Percentiles rank a stretch among this genome's conserved stretches.
Evolutionary conservation across 306 rosid species (phyloP).

Genomic region (Malus sieversii): DNA sequence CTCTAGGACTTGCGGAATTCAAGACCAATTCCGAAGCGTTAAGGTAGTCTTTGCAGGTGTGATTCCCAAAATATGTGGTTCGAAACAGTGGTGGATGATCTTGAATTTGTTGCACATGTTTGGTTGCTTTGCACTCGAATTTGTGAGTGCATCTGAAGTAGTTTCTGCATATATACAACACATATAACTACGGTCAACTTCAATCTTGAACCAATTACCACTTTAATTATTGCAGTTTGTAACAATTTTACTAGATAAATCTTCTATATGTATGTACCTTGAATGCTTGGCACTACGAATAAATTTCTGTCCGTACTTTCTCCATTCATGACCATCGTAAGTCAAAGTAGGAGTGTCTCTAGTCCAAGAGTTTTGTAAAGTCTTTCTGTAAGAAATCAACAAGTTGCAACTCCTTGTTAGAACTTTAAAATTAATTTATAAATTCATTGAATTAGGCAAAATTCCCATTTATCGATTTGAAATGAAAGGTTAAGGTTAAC

Average conservation of each 20-base stretch:
- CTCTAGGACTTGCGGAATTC: constrained; percentile 19
- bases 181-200: not conserved
- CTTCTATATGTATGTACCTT: constrained; percentile 24
- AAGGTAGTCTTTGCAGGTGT: constrained; percentile 34
- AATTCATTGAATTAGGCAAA: no score
- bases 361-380: constrained; percentile 25
- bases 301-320: constrained; percentile 66
- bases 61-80: constrained; percentile 41
- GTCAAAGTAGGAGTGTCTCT: constrained; percentile 24
- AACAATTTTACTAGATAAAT: not conserved
- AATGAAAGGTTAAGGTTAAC: not conserved
- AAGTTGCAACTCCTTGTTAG: not conserved
- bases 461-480: not conserved
- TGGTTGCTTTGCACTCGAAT: constrained; percentile 56
- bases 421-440: not conserved
- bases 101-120: constrained; percentile 57
- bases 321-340: constrained; percentile 67
- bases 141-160: constrained; percentile 72
- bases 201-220: not conserved
- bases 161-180: constrained; percentile 26
- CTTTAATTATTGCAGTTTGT: not conserved
- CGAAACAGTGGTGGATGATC: constrained; percentile 37
- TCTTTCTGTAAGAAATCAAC: constrained; percentile 32
- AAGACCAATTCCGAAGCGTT: constrained; percentile 36
- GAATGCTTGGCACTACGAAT: constrained; percentile 35